Percentiles rank a stretch among this genome's conserved stretches.
Conservation (phyloP, 2,329 filamentous ascomycete species). For the Ophiostoma quercus region DNA sequence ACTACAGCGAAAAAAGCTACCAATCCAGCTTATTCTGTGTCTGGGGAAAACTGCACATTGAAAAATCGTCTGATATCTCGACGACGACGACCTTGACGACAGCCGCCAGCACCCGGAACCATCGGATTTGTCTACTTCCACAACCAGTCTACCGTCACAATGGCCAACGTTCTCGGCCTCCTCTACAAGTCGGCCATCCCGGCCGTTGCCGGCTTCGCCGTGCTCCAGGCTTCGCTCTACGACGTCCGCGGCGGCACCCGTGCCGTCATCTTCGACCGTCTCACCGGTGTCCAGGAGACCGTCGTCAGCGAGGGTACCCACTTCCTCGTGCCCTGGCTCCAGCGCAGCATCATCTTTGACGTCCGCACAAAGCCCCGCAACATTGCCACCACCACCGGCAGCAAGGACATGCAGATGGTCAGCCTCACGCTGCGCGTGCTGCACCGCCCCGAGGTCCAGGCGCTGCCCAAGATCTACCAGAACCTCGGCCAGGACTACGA, state of each 20-base stretch:
- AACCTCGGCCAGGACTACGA: conserved; percentile 86
- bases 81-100: neutral
- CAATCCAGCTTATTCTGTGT: conserved; percentile 2
- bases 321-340: conserved; percentile 92
- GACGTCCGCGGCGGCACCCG: conserved; percentile 92
- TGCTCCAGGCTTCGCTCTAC: conserved; percentile 80
- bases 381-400: conserved; percentile 94
- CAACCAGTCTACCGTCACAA: conserved; percentile 29
- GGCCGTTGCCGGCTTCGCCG: conserved; percentile 59
- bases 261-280: conserved; percentile 95
- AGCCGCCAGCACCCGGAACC: neutral
- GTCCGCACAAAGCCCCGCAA: conserved; percentile 96
- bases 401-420: conserved; percentile 99
- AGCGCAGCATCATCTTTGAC: conserved; percentile 91
- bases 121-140: neutral
- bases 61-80: neutral
- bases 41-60: conserved; percentile 5
- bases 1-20: conserved; percentile 13
- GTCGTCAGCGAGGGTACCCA: conserved; percentile 96
- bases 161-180: conserved; percentile 55
- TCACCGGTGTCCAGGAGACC: conserved; percentile 85
- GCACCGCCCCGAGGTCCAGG: conserved; percentile 78
- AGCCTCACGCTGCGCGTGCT: conserved; percentile 99
- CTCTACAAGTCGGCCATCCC: conserved; percentile 69
- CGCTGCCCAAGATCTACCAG: conserved; percentile 87